Percentiles rank a stretch among this genome's conserved stretches.
Evolutionary conservation across 1,284 basidiomycete genomes (phyloP).

Genomic region (Moesziomyces parantarcticus): DNA sequence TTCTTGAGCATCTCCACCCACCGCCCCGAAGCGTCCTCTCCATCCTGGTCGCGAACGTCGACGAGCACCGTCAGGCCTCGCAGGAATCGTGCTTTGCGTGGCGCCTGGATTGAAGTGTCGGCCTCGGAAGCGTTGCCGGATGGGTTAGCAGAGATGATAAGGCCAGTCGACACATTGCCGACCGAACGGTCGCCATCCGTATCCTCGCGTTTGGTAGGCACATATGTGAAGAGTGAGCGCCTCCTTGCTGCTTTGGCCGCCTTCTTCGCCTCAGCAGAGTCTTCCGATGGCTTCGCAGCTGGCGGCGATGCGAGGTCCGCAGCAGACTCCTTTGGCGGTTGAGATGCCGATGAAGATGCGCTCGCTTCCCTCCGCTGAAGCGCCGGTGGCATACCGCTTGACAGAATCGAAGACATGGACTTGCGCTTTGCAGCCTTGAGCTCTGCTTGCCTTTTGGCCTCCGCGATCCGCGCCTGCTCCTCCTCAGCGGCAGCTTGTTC

Average conservation of each 20-base stretch:
- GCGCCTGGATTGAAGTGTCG: constrained; percentile 3
- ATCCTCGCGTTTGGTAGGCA: constrained; percentile 40
- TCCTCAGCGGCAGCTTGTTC: constrained; percentile 31
- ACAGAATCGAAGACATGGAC: constrained; percentile 35
- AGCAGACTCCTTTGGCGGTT: background rate
- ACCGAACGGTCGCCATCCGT: constrained; percentile 33
- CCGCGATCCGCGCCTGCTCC: constrained; percentile 23
- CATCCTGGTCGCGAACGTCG: constrained; percentile 59
- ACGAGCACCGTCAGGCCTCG: constrained; percentile 57
- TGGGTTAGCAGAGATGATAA: constrained; percentile 10
- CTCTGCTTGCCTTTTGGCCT: constrained; percentile 35
- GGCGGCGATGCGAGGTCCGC: background rate
- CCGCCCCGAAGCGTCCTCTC: constrained; percentile 51
- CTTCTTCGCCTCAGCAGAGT: constrained; percentile 27
- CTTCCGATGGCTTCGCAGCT: constrained; percentile 7
- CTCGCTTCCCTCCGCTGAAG: constrained; percentile 13
- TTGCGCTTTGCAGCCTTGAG: constrained; percentile 39
- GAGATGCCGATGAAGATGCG: background rate
- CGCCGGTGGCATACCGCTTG: constrained; percentile 43
- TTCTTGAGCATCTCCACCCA: constrained; percentile 58
- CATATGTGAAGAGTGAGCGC: constrained; percentile 49
- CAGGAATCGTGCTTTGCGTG: constrained; percentile 35
- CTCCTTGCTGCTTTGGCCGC: constrained; percentile 45
- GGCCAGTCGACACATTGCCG: constrained; percentile 32
- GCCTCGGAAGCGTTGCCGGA: constrained; percentile 7